Percentiles rank a stretch among this genome's conserved stretches.
These are phyloP conservation scores for Simmondsia chinensis DNA, from an alignment of 148 eudicot species.

Conservation along the genomic window DNA sequence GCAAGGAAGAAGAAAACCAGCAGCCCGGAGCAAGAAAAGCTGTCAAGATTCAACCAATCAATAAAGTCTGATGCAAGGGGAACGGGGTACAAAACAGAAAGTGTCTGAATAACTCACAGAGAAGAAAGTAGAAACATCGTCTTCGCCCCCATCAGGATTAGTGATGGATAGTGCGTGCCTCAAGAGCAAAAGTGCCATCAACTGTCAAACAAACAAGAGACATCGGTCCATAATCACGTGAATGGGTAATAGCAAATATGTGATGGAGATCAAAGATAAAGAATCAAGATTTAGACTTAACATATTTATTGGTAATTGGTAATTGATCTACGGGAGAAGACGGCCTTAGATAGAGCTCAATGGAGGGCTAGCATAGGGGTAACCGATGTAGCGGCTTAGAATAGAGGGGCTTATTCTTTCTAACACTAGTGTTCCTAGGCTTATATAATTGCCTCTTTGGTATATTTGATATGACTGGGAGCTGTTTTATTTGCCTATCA, in stretches of 20 bases:
- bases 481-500: too few species aligned
- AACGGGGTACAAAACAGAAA: slow-evolving; percentile 3
- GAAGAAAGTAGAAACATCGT: slow-evolving; percentile 62
- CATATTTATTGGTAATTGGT: too few species aligned
- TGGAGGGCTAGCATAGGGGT: too few species aligned
- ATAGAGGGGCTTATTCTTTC: too few species aligned
- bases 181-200: slow-evolving; percentile 70
- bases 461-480: too few species aligned
- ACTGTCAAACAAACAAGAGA: slow-evolving; percentile 28
- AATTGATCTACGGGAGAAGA: too few species aligned
- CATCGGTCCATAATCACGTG: neutral
- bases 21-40: slow-evolving; percentile 79
- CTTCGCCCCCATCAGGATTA: slow-evolving; percentile 56
- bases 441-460: too few species aligned
- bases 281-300: neutral
- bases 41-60: slow-evolving; percentile 18
- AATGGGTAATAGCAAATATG: too few species aligned
- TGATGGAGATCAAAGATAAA: slow-evolving; percentile 3
- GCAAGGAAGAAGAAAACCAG: slow-evolving; percentile 85
- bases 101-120: slow-evolving; percentile 39
- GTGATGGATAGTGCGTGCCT: slow-evolving; percentile 69
- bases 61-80: neutral
- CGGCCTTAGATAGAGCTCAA: too few species aligned
- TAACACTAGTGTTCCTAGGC: too few species aligned
- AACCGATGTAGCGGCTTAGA: too few species aligned